Evolutionary conservation across 345 rosid genomes (phyloP).

Genomic region (Populus alba): DNA sequence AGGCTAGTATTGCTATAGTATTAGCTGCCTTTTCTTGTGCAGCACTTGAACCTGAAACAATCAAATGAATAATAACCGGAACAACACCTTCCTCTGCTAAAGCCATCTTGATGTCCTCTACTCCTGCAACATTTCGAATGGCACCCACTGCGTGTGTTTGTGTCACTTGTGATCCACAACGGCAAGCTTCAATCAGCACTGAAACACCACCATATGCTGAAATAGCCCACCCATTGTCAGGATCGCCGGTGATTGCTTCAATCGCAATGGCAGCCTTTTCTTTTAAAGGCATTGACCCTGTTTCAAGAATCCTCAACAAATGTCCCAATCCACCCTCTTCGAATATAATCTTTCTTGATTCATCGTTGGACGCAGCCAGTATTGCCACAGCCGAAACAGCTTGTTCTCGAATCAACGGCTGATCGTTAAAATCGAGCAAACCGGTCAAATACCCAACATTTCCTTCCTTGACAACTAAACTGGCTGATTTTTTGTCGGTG

Average conservation of each 20-base stretch:
- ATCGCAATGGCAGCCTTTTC: slow-evolving; percentile 66
- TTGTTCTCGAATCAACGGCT: slow-evolving; percentile 55
- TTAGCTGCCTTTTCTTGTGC: slow-evolving; percentile 51
- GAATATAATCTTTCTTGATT: slow-evolving; percentile 59
- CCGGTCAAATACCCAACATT: slow-evolving; percentile 56
- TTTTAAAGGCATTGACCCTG: slow-evolving; percentile 53
- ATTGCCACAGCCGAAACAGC: slow-evolving; percentile 61
- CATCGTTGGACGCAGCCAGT: slow-evolving; percentile 50
- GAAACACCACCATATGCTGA: slow-evolving; percentile 68
- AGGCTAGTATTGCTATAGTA: slow-evolving; percentile 53
- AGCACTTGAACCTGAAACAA: slow-evolving; percentile 36
- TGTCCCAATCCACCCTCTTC: slow-evolving; percentile 81
- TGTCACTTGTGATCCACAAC: slow-evolving; percentile 51
- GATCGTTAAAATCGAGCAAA: slow-evolving; percentile 55
- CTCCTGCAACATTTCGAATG: slow-evolving; percentile 52
- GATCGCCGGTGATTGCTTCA: slow-evolving; percentile 65
- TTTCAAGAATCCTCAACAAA: slow-evolving; percentile 54
- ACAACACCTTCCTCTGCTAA: slow-evolving; percentile 74
- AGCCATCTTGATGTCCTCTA: slow-evolving; percentile 51
- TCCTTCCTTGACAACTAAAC: slow-evolving; percentile 65
- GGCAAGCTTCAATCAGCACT: slow-evolving; percentile 56
- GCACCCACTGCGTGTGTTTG: slow-evolving; percentile 62
- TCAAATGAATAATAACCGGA: slow-evolving; percentile 49
- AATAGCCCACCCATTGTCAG: slow-evolving; percentile 69
- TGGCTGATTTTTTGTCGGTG: slow-evolving; percentile 52